Base-by-base conservation (phyloP, 2,329 filamentous ascomycete species). In the Colletotrichum sp. region DNA sequence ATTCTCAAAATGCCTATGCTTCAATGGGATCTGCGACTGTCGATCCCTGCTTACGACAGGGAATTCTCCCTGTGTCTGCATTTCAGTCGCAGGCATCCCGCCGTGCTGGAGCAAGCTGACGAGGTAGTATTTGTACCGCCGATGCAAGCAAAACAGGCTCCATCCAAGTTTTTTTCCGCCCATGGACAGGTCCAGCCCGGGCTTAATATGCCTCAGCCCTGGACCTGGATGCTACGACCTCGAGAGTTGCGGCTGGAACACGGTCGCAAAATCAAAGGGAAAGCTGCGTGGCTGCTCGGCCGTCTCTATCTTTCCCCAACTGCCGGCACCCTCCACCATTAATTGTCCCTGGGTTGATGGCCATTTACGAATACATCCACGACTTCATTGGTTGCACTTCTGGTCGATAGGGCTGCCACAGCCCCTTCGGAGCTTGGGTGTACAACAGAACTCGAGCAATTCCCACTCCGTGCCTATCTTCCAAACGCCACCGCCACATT, bases 1-100 rank as follows among this genome's bases (percentile, higher is more conserved):
- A 71, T 74, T 74, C 32, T 49, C 26, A 65, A 15, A 74, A 74
- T 60, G 59, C 59, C 44, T 30, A 74, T 71, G 44, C 67, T 59
- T 12, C n/a, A 65, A 65, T 18, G 21, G 72, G 59, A 9, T 18
- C 16, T 30, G 59, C 26, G 12, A 71, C 30, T 52, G 72, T 71
- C 32, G 34, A 74, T 74, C 72, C 36, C 28, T 63, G 34, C 30
- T 39, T 63, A 12, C 8, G n/a, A n/a, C 12, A 63, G 44, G 44
- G 44, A 9, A 12, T 7, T 8, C 10, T 49, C 44, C 44, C 44
- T 49, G 44, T 3, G 10, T 13, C 44, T 49, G 44, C 44, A 49
- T 21, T 21, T 49, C 18, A 49, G 44, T 49, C 18, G 44, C 44
- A 49, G 18, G 44, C 44, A 49, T 21, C 44, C 44, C 44, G 44